Percentiles rank a stretch among this genome's conserved stretches.
These are phyloP conservation scores for Geranomyces michiganensis DNA, from an alignment of 192 early-diverging fungal genomes.

Conservation along the genomic window DNA sequence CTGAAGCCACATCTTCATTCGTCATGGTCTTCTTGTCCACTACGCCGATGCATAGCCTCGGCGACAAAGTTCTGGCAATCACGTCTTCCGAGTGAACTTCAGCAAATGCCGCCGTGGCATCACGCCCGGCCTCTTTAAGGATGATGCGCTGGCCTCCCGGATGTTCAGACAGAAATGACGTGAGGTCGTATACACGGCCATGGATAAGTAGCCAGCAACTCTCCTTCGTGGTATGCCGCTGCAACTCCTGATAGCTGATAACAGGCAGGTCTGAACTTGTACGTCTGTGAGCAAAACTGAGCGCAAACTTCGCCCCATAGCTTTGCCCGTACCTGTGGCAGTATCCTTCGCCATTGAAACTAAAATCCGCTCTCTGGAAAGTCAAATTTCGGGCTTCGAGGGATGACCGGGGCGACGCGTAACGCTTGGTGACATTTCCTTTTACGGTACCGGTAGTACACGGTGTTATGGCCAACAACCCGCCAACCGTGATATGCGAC, in stretches of 20 bases:
- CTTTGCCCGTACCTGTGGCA: too few relatives aligned
- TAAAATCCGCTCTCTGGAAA: too few relatives aligned
- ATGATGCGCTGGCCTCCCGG: constrained; percentile 47
- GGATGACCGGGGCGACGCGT: too few relatives aligned
- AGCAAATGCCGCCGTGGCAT: constrained; percentile 69
- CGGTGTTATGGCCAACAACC: background rate
- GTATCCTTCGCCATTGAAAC: too few relatives aligned
- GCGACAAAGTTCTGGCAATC: constrained; percentile 53
- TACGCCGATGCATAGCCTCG: constrained; percentile 56
- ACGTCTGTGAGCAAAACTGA: too few relatives aligned
- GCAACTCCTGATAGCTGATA: constrained; percentile 37
- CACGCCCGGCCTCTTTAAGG: constrained; percentile 56
- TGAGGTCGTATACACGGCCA: constrained; percentile 50
- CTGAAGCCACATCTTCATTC: background rate
- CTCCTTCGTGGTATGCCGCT: constrained; percentile 39
- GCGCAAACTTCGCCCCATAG: too few relatives aligned
- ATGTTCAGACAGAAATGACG: constrained; percentile 54
- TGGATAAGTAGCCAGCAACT: constrained; percentile 56
- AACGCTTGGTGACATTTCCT: too few relatives aligned
- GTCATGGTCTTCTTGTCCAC: constrained; percentile 46
- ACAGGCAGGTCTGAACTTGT: background rate
- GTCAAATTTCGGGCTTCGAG: too few relatives aligned
- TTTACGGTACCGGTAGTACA: too few relatives aligned
- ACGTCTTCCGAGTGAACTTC: constrained; percentile 70
- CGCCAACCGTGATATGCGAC: constrained; percentile 1